Base-by-base conservation (phyloP, 805 yeast species). In the Sugiyamaella boreocaroliniensis region DNA sequence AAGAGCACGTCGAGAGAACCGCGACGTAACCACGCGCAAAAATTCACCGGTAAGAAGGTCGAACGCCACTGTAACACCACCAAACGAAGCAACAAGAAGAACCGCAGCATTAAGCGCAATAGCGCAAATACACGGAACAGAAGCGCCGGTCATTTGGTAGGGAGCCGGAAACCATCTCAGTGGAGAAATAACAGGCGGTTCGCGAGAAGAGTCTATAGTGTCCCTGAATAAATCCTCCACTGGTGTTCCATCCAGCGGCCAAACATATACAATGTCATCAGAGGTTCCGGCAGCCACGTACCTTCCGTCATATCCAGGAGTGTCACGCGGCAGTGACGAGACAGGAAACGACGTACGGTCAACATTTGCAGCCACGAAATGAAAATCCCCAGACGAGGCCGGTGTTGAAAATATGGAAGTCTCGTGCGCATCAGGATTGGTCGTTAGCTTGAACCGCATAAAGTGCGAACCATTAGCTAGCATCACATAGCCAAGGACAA, bases 31-130 rank as follows among this genome's bases (percentile, higher is more conserved):
- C 2, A 59, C 57, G 22, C 65, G 58, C 22, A 66, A 55, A 15
- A 51, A 49, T 34, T 56, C 56, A 4, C 69, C 70, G 16, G 57
- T 62, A 4, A 66, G 54, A 4, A 60, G 50, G 29, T 66, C 68
- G 41, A 54, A 49, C n/a, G 65, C 63, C 4, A 54, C 41, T 1
- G 62, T 60, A 4, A 60, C 53, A 26, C 68, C 69, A 49, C 62
- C 58, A 45, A 58, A 57, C 12, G 67, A 63, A 1, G 63, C 63
- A 11, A 60, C 54, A 10, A 65, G 57, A 11, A 66, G 47, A 3
- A 66, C 66, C 18, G 57, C 62, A 0, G 69, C 54, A 48, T 66
- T 66, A 41, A 64, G 22, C 2, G 69, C 64, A n/a, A 66, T 45
- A 10, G 60, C 56, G 1, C 66, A 58, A 22, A 63, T 54, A 20